Base-by-base conservation (phyloP, 192 early-diverging fungal species). In the Lunasporangiospora selenospora region DNA sequence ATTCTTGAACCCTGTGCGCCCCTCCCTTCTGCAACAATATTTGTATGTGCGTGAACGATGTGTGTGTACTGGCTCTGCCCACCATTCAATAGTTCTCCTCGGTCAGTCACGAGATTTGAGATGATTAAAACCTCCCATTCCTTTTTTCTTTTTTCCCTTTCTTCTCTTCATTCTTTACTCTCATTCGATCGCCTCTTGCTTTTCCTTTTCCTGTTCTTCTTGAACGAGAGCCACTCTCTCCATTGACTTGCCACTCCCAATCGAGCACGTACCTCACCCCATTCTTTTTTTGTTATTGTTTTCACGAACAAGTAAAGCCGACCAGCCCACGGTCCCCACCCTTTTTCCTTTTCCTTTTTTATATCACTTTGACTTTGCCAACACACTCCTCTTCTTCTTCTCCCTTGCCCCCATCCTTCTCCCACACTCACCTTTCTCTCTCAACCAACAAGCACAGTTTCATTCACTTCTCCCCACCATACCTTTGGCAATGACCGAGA, bases 401-500 rank as follows among this genome's bases (percentile, higher is more conserved):
- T 10, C n/a, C 45, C 13, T 9, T 26, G 23, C 13, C 13, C 29
- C 36, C 39, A 13, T 15, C 39, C 10, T 23, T 2, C 3, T 19
- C 33, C 26, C 18, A 27, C 47, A 34, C 12, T 18, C 31, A 21
- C 27, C 48, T 40, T n/a, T 42, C 38, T 24, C n/a, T 23, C 15
- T 19, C 44, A 46, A 11, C 10, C 6, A 19, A 48, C 46, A 48
- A 46, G 12, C 12, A 29, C 4, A 12, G 8, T 16, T 13, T 3
- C 48, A 3, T 5, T 16, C 48, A n/a, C 3, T 27, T 26, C 39
- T 5, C 21, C n/a, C 53, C 33, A 23, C 49, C 18, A 23, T 21
- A 46, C 4, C 26, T 24, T 34, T 38, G 23, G 49, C 41, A 53
- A 89, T 85, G 86, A 66, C 62, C 33, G 85, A 87, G 61, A 77